Base-by-base conservation (phyloP, 306 rosid genomes). In the Quercus engelmannii region DNA sequence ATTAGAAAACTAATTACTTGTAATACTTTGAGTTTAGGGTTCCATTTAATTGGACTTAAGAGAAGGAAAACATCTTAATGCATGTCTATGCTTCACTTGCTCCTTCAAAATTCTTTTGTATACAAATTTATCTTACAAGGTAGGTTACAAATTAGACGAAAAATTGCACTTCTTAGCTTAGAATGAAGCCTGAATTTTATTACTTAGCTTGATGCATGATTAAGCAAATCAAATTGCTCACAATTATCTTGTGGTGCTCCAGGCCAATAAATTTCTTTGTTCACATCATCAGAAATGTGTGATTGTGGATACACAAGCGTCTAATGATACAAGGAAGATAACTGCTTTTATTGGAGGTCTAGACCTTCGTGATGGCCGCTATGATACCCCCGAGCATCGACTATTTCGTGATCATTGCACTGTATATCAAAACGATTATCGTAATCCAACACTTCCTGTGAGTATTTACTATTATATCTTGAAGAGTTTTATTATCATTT, bases 231-330 rank as follows among this genome's bases (percentile, higher is more conserved):
- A 41, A 41, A 69, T 13, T 64, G 14, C 78, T 85, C 73, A 88
- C 52, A n/a, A 49, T 23, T 71, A 10, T 75, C 72, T 62, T 14
- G 35, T 76, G 74, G 74, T 89, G 15, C 31, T 69, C 71, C 91
- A 95, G 99, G 98, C 93, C 73, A 98, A 92, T 72, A 98, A 96
- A 78, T 91, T 97, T 30, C 93, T 95, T 71, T 95, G 93, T 71
- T 87, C 99, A 1, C 99, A 95, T 83, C 99, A 95, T 82, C 99
- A 95, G 83, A 95, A 95, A 84, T 92, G 99, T 83, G 94, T 95
- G 78, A 85, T 95, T 82, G 98, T 95, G 82, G 99, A 95, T 83
- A 83, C 88, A 21, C 98, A 90, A 87, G 96, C 91, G 21, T 85
- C 87, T 23, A 96, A 98, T n/a, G 91, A 95, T 78, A 87, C 93